A percentile compares a stretch with the other conserved stretches of the same genome.
Conservation (phyloP, 352 stramenopile genomes). For the Globisporangium takayamanum region DNA sequence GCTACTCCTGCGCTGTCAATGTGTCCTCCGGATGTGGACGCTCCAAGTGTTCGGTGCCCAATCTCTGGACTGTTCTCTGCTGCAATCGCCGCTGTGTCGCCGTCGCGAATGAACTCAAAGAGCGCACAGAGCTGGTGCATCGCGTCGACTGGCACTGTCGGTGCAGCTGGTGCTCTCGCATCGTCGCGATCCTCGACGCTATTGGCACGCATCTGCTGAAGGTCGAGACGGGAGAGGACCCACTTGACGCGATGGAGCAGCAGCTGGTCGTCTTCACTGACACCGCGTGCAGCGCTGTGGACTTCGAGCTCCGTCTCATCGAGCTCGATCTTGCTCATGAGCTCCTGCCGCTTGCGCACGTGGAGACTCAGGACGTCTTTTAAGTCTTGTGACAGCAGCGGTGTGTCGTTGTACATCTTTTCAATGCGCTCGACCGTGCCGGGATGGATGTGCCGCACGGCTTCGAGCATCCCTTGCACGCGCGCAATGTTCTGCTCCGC, state of each 20-base stretch:
- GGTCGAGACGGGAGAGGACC: conserved; percentile 63
- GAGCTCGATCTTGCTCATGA: conserved; percentile 45
- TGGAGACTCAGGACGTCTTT: conserved; percentile 51
- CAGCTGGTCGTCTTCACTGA: conserved; percentile 38
- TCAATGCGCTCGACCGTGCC: conserved; percentile 61
- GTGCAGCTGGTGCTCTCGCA: background rate
- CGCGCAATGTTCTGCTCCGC: conserved; percentile 68
- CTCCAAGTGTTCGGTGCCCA: conserved; percentile 10
- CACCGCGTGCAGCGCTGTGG: conserved; percentile 18
- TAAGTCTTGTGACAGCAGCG: conserved; percentile 58
- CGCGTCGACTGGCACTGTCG: conserved; percentile 13
- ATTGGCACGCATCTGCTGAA: conserved; percentile 15
- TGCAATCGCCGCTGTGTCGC: conserved; percentile 32
- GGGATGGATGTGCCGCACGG: conserved; percentile 59
- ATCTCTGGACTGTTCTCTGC: conserved; percentile 50
- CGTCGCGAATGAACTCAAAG: conserved; percentile 69
- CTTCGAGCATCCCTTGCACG: conserved; percentile 67
- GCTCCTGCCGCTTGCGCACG: conserved; percentile 33
- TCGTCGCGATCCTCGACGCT: conserved; percentile 3
- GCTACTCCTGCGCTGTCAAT: background rate
- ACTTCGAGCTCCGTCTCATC: conserved; percentile 56
- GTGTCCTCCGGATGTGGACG: conserved; percentile 2
- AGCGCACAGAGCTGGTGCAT: conserved; percentile 64
- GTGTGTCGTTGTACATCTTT: conserved; percentile 56
- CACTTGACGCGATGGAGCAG: conserved; percentile 72